Evolutionary conservation across 2,329 filamentous ascomycete species (phyloP), one percentile per base, ranked within the genome.

Genomic region (Fusarium humuli): DNA sequence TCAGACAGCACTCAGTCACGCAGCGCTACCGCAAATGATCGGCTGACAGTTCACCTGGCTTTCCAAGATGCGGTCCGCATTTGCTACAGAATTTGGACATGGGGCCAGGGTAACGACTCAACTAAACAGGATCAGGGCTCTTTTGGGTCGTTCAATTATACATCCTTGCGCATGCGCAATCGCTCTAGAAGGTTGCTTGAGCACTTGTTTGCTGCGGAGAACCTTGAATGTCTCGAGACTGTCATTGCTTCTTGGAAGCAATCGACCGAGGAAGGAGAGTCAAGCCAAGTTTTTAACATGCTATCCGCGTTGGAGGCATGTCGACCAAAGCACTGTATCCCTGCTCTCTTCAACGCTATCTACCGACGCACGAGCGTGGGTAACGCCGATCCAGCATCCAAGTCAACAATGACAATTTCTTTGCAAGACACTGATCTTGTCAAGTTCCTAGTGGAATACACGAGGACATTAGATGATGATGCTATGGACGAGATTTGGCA

Each of bases 401-500:
- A 94, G 79, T 98, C 95, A 18, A 97, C 93, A 3, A 83, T 98
- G 78, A 97, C 95, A 0, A 92, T 96, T 20, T 91, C 93, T 49
- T 82, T 99, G 12, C 90, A 90, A 57, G 94, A 98, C 75, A 88
- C 89, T 1, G 94, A 98, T 75, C 84, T 99, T 13, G 93, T 95
- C 11, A 88, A 92, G 11, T 99, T 99, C 78, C 81, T 98, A 46
- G 92, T 97, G 10, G 92, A 96, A 67, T 99, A 99, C 79, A 91
- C 94, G 1, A 88, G 88, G 30, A 96, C 94, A 1, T 85, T 98
- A 14, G 96, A 99, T 76, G 96, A 99, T 75, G 96, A 99, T 82
- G 92, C 96, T 18, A 95, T 98, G 87, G 96, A 99, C 75, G 96
- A 99, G 80, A 97, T 99, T 50, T 99, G 96, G 96, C 87, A 90